These are phyloP conservation scores for Neonectria punicea DNA, from an alignment of 2,329 filamentous ascomycete species.

Conservation along the genomic window DNA sequence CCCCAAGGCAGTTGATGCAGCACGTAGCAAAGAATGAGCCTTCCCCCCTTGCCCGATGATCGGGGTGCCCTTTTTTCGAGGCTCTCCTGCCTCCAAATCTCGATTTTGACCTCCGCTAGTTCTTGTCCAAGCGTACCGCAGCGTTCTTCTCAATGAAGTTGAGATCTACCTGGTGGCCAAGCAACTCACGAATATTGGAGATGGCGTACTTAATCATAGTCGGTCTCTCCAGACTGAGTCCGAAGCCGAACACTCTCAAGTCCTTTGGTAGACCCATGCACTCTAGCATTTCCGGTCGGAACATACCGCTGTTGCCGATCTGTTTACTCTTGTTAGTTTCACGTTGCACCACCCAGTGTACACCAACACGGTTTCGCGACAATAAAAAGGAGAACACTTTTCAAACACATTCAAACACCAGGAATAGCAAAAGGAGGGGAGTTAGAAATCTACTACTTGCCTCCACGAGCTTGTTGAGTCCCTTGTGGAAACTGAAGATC, in stretches of 20 bases:
- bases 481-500: conserved; percentile 95
- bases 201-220: conserved; percentile 98
- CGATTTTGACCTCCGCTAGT: conserved; percentile 56
- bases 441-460: conserved; percentile 7
- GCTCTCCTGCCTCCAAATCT: conserved; percentile 3
- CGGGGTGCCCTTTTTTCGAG: background rate
- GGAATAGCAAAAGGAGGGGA: too few species aligned
- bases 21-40: conserved; percentile 1
- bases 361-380: background rate
- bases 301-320: conserved; percentile 99
- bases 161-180: conserved; percentile 96
- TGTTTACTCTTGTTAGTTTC: conserved; percentile 17
- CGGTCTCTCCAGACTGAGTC: conserved; percentile 88
- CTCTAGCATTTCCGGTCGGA: conserved; percentile 96
- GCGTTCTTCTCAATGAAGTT: conserved; percentile 92
- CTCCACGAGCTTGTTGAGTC: conserved; percentile 89
- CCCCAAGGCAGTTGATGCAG: conserved; percentile 1
- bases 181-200: conserved; percentile 89
- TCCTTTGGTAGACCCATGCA: conserved; percentile 93
- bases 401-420: too few species aligned
- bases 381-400: background rate
- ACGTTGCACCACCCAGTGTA: background rate
- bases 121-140: conserved; percentile 88
- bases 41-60: background rate
- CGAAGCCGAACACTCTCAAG: conserved; percentile 94